These are phyloP conservation scores for Kokia cookei DNA, from an alignment of 441 rosid genomes.

Conservation along the genomic window DNA sequence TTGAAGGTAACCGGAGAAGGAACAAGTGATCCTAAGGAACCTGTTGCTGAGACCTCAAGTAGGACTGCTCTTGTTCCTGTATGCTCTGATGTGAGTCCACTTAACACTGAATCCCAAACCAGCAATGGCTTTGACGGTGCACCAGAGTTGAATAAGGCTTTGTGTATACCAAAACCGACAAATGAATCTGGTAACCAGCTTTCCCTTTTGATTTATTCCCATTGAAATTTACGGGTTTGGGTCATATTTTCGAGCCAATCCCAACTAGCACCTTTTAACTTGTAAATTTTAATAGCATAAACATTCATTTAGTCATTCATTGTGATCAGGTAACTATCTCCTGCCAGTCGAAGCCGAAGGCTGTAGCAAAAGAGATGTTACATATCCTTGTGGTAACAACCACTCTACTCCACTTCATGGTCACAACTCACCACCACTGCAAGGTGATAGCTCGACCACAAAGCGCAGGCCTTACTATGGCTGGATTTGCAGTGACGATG, in stretches of 20 bases:
- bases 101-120: neutral
- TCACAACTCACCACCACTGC: neutral
- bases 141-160: neutral
- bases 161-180: neutral
- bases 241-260: neutral
- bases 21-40: neutral
- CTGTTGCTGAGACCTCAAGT: slow-evolving; percentile 10
- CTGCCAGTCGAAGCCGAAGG: neutral
- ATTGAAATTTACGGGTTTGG: neutral
- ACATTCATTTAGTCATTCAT: neutral
- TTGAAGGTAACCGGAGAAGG: neutral
- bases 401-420: neutral
- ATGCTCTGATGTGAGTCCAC: neutral
- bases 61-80: neutral
- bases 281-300: no score
- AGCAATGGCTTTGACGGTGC: neutral
- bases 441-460: neutral
- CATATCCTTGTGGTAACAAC: neutral
- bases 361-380: neutral
- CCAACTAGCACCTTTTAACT: neutral
- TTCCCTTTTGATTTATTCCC: neutral
- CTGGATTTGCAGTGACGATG: slow-evolving; percentile 26
- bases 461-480: slow-evolving; percentile 23
- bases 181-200: slow-evolving; percentile 10
- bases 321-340: neutral